Conservation (phyloP, 2,329 filamentous ascomycete species). For the Rugonectria rugulosa region DNA sequence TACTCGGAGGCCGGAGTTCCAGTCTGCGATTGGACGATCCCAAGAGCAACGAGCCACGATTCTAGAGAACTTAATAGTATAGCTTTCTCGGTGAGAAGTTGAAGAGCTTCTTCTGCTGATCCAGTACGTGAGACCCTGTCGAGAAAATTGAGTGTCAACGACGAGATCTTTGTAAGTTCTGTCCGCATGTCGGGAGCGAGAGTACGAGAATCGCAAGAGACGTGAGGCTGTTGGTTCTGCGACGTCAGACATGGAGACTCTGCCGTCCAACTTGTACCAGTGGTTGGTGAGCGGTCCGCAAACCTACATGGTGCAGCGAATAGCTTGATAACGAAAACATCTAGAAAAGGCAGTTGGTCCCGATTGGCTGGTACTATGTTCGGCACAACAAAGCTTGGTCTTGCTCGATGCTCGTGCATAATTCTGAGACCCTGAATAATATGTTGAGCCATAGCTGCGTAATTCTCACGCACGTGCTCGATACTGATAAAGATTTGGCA, state of each 20-base stretch:
- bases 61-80: slow-evolving; percentile 42
- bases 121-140: slow-evolving; percentile 37
- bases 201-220: slow-evolving; percentile 36
- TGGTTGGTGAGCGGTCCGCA: slow-evolving; percentile 39
- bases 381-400: slow-evolving; percentile 41
- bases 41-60: slow-evolving; percentile 44
- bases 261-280: slow-evolving; percentile 21
- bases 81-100: slow-evolving; percentile 41
- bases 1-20: slow-evolving; percentile 30
- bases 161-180: slow-evolving; percentile 44
- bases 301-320: slow-evolving; percentile 53
- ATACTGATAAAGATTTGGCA: slow-evolving; percentile 58
- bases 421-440: slow-evolving; percentile 53
- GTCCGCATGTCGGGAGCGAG: slow-evolving; percentile 49
- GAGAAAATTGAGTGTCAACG: slow-evolving; percentile 44
- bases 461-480: slow-evolving; percentile 52
- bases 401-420: slow-evolving; percentile 50
- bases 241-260: slow-evolving; percentile 29
- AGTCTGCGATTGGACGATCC: slow-evolving; percentile 29
- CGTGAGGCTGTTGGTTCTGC: slow-evolving; percentile 31
- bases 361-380: slow-evolving; percentile 44
- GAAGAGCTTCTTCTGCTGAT: slow-evolving; percentile 32
- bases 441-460: slow-evolving; percentile 51
- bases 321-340: slow-evolving; percentile 52
- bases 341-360: slow-evolving; percentile 47